Conservation (phyloP, 1,284 basidiomycete genomes). For the Apiotrichum mycotoxinovorans region DNA sequence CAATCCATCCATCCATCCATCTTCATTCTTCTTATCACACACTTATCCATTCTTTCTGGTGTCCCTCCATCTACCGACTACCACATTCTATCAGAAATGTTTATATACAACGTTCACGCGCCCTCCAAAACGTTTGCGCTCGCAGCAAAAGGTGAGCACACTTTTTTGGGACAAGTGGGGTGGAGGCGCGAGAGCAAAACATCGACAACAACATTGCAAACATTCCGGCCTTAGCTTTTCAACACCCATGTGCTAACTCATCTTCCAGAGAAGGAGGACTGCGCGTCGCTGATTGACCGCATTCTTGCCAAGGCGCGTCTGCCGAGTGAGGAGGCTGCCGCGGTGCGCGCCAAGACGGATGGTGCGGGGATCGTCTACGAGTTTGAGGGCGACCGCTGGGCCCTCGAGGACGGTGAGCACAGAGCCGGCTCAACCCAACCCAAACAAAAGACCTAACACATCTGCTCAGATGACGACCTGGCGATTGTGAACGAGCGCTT, state of each 20-base stretch:
- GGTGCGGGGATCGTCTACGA: slow-evolving; percentile 46
- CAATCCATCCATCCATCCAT: not conserved
- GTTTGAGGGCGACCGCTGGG: slow-evolving; percentile 44
- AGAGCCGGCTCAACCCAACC: not conserved
- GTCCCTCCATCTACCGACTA: no score
- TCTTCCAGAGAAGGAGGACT: slow-evolving; percentile 37
- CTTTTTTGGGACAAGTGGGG: no score
- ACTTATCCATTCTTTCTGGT: not conserved
- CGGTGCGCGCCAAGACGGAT: slow-evolving; percentile 24
- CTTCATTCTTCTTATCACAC: not conserved
- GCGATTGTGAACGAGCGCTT: slow-evolving; percentile 49
- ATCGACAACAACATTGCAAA: not conserved
- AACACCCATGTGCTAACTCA: not conserved
- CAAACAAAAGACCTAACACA: not conserved
- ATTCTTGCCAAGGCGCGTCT: slow-evolving; percentile 34
- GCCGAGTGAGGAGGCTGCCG: slow-evolving; percentile 8
- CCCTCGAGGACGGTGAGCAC: slow-evolving; percentile 48
- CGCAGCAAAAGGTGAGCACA: slow-evolving; percentile 14
- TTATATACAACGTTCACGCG: slow-evolving; percentile 49
- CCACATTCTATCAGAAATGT: slow-evolving; percentile 19
- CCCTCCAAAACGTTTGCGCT: slow-evolving; percentile 36
- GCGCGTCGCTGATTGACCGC: slow-evolving; percentile 30
- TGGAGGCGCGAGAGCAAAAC: not conserved
- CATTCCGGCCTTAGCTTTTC: no score
- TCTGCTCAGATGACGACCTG: slow-evolving; percentile 47